Percentiles rank a stretch among this genome's conserved stretches.
These are phyloP conservation scores for Kalaharituber pfeilii DNA, from an alignment of 2,329 filamentous ascomycete species.

Conservation along the genomic window DNA sequence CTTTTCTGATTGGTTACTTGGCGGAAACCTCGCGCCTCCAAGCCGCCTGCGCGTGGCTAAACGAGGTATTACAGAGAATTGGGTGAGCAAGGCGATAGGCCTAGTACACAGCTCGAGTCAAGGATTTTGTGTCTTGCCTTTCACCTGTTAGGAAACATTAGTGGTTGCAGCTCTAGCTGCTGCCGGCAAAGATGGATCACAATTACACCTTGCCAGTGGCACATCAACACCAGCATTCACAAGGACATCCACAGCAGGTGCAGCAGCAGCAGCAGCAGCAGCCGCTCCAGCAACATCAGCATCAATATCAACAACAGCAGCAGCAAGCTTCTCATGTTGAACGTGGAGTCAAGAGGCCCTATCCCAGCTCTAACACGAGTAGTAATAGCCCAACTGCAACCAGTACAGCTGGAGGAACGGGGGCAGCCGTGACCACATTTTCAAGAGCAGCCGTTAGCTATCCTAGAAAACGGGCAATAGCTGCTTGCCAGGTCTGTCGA, in stretches of 20 bases:
- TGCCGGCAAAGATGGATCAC: neutral
- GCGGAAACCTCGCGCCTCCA: neutral
- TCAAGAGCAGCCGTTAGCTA: conserved; percentile 16
- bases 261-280: too few relatives aligned
- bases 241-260: neutral
- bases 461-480: conserved; percentile 25
- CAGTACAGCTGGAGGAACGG: neutral
- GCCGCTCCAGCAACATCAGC: too few relatives aligned
- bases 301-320: neutral
- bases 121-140: neutral
- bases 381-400: neutral
- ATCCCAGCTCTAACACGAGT: neutral
- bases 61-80: neutral
- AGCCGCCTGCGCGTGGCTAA: neutral
- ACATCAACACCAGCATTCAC: neutral
- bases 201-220: neutral
- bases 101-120: neutral
- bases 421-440: neutral
- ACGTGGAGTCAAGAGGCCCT: neutral
- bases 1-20: neutral
- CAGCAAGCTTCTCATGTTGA: too few relatives aligned
- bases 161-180: neutral
- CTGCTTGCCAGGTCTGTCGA: conserved; percentile 27
- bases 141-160: neutral
- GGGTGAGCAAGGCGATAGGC: neutral